Evolutionary conservation across 129 eudicot genomes (phyloP).

Genomic region (Escallonia rubra): DNA sequence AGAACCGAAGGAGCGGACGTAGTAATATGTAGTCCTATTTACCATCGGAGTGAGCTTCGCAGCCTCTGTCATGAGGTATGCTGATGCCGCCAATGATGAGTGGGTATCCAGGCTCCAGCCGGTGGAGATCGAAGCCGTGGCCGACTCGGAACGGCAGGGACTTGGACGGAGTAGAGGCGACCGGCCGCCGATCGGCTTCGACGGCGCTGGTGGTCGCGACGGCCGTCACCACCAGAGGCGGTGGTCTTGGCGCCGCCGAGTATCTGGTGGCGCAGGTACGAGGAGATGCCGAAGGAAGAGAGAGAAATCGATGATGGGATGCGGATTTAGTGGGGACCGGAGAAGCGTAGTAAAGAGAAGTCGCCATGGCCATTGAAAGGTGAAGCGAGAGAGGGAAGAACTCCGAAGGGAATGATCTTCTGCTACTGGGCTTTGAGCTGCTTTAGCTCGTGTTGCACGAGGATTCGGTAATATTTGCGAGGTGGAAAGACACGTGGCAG

Average conservation of each 20-base stretch:
- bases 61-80: slow-evolving; percentile 90
- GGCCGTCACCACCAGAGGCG: slow-evolving; percentile 21
- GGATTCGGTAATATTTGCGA: not conserved
- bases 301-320: slow-evolving; percentile 20
- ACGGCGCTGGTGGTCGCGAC: slow-evolving; percentile 52
- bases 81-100: slow-evolving; percentile 91
- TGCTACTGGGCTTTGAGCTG: not conserved
- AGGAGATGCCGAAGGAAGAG: slow-evolving; percentile 8
- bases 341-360: slow-evolving; percentile 20
- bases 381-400: not conserved
- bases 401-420: too few species aligned
- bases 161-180: slow-evolving; percentile 36
- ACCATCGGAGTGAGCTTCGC: slow-evolving; percentile 99
- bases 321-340: slow-evolving; percentile 14
- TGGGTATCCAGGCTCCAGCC: slow-evolving; percentile 92
- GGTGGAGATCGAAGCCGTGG: slow-evolving; percentile 90
- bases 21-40: not conserved
- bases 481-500: too few species aligned
- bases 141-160: slow-evolving; percentile 84
- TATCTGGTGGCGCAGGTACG: too few species aligned
- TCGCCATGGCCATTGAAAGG: slow-evolving; percentile 42
- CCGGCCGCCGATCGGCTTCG: slow-evolving; percentile 33
- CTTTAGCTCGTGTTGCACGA: not conserved
- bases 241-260: not conserved
- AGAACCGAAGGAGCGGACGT: not conserved